Conservation (phyloP, 2,329 filamentous ascomycete species). For the Trichoderma citrinoviride region DNA sequence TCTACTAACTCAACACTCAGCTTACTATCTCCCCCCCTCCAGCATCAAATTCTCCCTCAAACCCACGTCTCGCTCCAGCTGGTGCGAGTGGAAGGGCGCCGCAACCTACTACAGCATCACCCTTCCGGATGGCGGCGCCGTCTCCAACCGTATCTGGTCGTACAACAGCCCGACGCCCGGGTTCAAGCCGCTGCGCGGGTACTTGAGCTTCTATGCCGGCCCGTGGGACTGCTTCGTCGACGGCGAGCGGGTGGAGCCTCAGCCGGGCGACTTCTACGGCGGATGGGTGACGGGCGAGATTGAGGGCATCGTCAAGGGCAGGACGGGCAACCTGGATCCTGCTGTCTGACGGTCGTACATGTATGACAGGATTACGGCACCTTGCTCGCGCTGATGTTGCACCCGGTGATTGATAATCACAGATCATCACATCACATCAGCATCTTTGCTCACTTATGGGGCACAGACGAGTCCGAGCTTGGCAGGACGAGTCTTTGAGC, state of each 20-base stretch:
- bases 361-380: background rate
- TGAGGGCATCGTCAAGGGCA: slow-evolving; percentile 49
- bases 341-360: slow-evolving; percentile 28
- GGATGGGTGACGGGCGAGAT: slow-evolving; percentile 63
- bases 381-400: background rate
- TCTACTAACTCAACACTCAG: slow-evolving; percentile 31
- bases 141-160: slow-evolving; percentile 56
- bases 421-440: no score
- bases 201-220: slow-evolving; percentile 58
- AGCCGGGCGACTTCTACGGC: slow-evolving; percentile 62
- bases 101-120: slow-evolving; percentile 57
- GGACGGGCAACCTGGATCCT: slow-evolving; percentile 41
- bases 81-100: slow-evolving; percentile 61
- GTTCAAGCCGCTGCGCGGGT: slow-evolving; percentile 54
- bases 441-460: no score
- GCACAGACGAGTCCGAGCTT: no score
- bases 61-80: slow-evolving; percentile 44
- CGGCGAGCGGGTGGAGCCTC: slow-evolving; percentile 56
- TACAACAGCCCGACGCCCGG: slow-evolving; percentile 53
- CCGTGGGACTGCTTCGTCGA: slow-evolving; percentile 63
- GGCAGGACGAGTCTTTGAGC: no score
- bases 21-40: slow-evolving; percentile 58
- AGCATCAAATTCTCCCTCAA: slow-evolving; percentile 47
- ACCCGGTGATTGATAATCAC: background rate
- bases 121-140: slow-evolving; percentile 40